Evolutionary conservation across 2,329 filamentous ascomycete genomes (phyloP).

Genomic region (Mariannaea elegans): DNA sequence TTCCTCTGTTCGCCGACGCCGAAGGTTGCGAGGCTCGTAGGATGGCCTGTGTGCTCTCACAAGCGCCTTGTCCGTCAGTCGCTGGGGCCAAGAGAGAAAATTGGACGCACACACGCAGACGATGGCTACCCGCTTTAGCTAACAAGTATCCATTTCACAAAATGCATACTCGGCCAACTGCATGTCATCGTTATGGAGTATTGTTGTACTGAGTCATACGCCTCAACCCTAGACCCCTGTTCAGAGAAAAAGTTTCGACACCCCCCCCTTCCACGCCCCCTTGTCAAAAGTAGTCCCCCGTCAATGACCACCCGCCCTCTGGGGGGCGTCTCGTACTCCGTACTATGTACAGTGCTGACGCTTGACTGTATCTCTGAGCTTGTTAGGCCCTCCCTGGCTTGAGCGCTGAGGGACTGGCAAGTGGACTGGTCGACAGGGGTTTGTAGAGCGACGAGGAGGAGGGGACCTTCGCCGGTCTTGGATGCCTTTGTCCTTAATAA

Average conservation of each 20-base stretch:
- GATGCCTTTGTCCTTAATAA: conserved; percentile 34
- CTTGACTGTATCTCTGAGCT: conserved; percentile 13
- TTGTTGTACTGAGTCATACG: conserved; percentile 18
- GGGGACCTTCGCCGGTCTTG: conserved; percentile 19
- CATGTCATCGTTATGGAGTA: conserved; percentile 17
- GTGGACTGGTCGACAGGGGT: conserved; percentile 37
- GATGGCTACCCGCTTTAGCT: conserved; percentile 13
- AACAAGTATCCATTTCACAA: conserved; percentile 9
- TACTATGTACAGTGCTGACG: conserved; percentile 11
- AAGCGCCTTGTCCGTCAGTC: conserved; percentile 17
- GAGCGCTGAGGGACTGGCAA: conserved; percentile 18
- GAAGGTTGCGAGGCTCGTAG: conserved; percentile 36
- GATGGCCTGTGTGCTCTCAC: conserved; percentile 38
- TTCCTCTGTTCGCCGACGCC: conserved; percentile 38
- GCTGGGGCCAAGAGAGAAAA: conserved; percentile 15
- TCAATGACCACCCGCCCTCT: neutral
- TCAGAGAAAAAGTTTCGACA: conserved; percentile 20
- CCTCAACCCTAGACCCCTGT: conserved; percentile 30
- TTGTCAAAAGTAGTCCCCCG: conserved; percentile 11
- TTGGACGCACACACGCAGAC: conserved; percentile 7
- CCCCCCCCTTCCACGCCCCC: conserved; percentile 15
- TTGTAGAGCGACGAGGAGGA: conserved; percentile 15
- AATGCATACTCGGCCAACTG: conserved; percentile 24
- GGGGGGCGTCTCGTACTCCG: conserved; percentile 17
- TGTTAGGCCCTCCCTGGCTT: conserved; percentile 17